phyloP scores from a whole-genome alignment of 2,329 filamentous ascomycete species.

The Paraconiothyrium sp. region DNA sequence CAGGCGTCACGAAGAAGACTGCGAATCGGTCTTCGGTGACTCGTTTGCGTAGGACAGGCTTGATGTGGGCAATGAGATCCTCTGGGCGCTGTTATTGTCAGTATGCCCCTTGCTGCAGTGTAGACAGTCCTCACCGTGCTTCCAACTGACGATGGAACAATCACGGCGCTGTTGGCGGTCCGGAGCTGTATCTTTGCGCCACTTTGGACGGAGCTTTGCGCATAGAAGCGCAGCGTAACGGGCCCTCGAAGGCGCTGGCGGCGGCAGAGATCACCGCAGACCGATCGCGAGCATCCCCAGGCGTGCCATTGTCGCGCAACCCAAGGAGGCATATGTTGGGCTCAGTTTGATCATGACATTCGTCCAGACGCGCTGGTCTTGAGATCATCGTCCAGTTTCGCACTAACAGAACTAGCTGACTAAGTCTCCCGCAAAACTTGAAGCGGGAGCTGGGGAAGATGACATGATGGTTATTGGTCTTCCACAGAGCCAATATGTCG shows the following conservation, averaged over 20 bases:
- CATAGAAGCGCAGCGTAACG: conserved; percentile 22
- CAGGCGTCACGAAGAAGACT: conserved; percentile 45
- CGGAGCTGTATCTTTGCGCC: conserved; percentile 4
- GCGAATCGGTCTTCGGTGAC: conserved; percentile 27
- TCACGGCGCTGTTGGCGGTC: conserved; percentile 33
- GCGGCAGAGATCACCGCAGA: conserved; percentile 17
- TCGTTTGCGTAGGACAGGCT: conserved; percentile 21
- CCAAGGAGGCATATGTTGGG: conserved; percentile 42
- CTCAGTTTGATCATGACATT: conserved; percentile 38
- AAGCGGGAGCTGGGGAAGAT: background rate
- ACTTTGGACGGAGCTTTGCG: conserved; percentile 12
- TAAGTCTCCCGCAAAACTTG: background rate
- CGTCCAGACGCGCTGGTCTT: background rate
- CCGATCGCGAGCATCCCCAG: conserved; percentile 27
- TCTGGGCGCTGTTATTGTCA: conserved; percentile 31
- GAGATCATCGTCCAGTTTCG: conserved; percentile 13
- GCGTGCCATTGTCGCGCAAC: conserved; percentile 39
- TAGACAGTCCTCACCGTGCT: conserved; percentile 29
- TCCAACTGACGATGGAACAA: conserved; percentile 38
- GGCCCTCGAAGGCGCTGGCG: conserved; percentile 3
- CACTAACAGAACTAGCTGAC: background rate
- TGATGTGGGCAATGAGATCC: conserved; percentile 35
- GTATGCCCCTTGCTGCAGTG: background rate
- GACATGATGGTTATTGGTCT: background rate
- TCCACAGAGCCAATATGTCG: background rate